Base-by-base conservation (phyloP, 2,329 filamentous ascomycete genomes). In the Microdochium trichocladiopsis region DNA sequence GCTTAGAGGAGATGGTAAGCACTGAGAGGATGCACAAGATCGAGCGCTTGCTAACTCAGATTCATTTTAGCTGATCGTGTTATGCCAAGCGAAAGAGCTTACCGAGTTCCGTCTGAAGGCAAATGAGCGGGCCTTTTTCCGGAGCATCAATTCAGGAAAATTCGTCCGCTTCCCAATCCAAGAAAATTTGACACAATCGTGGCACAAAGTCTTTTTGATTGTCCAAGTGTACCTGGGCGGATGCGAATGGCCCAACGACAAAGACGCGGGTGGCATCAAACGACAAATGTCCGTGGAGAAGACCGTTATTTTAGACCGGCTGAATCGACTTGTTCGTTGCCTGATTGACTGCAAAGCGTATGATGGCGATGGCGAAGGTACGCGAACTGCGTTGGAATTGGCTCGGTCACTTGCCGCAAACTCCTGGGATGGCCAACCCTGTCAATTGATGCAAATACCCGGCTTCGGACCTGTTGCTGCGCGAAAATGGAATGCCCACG, bases 401-500 rank as follows among this genome's bases (percentile, higher is more conserved):
- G 79, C 87, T 48, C 79, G 93, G 52, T 90, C 89, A 57, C 71
- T 97, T 50, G 79, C 82, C 22, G 88, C 91, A 2, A 81, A 79
- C 1, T 75, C 77, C 1, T 96, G 92, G 94, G 94, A 99, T 61
- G 84, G 87, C 31, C 88, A 84, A 2, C 82, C 88, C 0, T 75
- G 87, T 22, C 88, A 96, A 58, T 79, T 99, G 62, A 87, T 87
- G 55, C 93, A 97, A 65, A 78, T 99, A 2, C 83, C 88, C 0
- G 80, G 84, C 2, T 80, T 97, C 55, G 94, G 94, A 0, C 74
- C 83, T 4, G 88, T 85, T 1, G 80, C 82, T n/a, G 83, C 89
- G 57, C 80, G 86, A 36, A 94, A 88, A 64, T 77, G 97, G 45
- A 79, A 83, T 2, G 77, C 79, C 37, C 83, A 83, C n/a, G 83